A percentile compares a stretch with the other conserved stretches of the same genome.
Conservation (phyloP, 2,329 filamentous ascomycete genomes). For the Bipolaris victoriae region DNA sequence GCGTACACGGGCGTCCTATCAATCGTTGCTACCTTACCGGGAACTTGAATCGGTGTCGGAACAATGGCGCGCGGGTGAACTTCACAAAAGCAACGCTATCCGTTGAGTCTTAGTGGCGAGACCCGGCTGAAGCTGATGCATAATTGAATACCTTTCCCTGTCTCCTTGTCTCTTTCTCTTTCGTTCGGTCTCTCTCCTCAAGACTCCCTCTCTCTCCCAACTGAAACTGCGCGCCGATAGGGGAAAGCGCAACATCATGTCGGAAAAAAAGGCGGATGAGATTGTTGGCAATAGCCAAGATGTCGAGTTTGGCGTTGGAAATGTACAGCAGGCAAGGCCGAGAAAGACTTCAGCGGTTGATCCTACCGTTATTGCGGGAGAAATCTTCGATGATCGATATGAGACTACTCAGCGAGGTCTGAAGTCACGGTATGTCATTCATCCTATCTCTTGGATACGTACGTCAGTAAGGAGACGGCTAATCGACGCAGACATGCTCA, state of each 20-base stretch:
- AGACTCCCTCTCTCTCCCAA: too few species aligned
- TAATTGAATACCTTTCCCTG: neutral
- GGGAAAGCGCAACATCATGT: constrained; percentile 17
- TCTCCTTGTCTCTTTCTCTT: too few species aligned
- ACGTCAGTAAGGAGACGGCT: constrained; percentile 45
- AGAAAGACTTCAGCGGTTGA: constrained; percentile 32
- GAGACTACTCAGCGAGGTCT: constrained; percentile 50
- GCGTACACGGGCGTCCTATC: constrained; percentile 7
- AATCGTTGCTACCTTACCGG: neutral
- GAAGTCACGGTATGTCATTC: constrained; percentile 45
- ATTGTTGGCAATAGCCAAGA: constrained; percentile 5
- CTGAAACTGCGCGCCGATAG: neutral
- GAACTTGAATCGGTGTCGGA: neutral
- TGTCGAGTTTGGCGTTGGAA: constrained; percentile 20
- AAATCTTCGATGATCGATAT: constrained; percentile 44
- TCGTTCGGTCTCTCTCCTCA: too few species aligned
- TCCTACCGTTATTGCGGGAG: constrained; percentile 34
- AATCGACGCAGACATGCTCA: constrained; percentile 57
- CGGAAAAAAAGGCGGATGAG: constrained; percentile 23
- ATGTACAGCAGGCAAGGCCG: constrained; percentile 9
- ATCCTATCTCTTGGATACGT: neutral
- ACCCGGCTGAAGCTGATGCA: neutral
- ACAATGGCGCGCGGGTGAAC: neutral
- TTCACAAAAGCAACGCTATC: constrained; percentile 1
- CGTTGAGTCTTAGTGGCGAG: neutral